Evolutionary conservation across 2,329 filamentous ascomycete genomes (phyloP).

Genomic region (Elsinoe fawcettii): DNA sequence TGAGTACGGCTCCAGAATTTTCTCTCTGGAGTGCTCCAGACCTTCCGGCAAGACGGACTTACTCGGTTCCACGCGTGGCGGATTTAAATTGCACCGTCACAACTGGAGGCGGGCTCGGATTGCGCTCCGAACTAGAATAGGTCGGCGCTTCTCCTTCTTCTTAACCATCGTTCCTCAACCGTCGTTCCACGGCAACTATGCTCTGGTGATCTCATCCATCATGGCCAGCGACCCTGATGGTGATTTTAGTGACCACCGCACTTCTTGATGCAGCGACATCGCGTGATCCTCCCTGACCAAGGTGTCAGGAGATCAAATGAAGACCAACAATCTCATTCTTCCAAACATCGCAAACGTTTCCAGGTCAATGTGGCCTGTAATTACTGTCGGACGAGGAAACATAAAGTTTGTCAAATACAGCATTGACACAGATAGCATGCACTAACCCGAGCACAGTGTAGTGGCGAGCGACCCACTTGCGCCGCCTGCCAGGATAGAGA

Average conservation of each 20-base stretch:
- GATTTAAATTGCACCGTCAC: no score
- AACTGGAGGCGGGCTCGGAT: background rate
- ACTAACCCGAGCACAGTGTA: background rate
- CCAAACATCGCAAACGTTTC: background rate
- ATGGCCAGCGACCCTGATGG: background rate
- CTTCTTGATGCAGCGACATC: background rate
- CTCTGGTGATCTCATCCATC: background rate
- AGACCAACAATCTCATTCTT: background rate
- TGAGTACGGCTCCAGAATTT: background rate
- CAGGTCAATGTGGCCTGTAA: conserved; percentile 1
- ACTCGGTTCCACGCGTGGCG: background rate
- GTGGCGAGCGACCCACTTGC: background rate
- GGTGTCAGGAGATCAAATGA: background rate
- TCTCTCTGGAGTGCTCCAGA: background rate
- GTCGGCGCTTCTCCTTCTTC: background rate
- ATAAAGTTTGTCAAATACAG: background rate
- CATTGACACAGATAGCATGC: background rate
- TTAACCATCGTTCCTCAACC: background rate
- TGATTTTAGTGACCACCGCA: background rate
- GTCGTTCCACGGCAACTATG: background rate
- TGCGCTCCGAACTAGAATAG: background rate
- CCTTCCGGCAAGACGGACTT: background rate
- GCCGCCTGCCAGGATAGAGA: background rate
- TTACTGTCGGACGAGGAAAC: background rate
- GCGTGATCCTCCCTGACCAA: background rate